Evolutionary conservation across 78 protist genomes (phyloP), one percentile per base, ranked within the genome.

Genomic region (Monosiga brevicollis): DNA sequence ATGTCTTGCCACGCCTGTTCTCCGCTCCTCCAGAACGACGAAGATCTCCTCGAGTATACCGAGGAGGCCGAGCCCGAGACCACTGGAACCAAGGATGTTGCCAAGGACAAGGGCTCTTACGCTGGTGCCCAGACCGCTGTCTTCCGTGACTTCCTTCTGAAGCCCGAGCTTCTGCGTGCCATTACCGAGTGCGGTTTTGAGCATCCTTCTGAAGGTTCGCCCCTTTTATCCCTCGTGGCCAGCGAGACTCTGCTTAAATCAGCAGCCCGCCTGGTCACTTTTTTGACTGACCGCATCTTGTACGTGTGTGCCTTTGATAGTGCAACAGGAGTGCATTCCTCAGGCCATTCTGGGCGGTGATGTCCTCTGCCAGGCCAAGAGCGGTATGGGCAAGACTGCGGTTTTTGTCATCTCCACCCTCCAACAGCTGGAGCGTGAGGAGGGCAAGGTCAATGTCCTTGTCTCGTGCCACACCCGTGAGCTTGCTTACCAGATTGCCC

Each of bases 331-430:
- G 81, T 86, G 93, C 84, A 95, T 98, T 80, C 99, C 99, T 39
- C 95, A 96, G 82, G 99, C 99, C 15, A 87, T 95, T 36, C 82
- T 95, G 22, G 99, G 99, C 36, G 35, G 72, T 11, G 99, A 98
- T 83, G 76, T 98, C 23, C 71, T 98, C 35, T 95, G 98, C 81
- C 99, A 97, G 89, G 99, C 98, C 74, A 93, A 94, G 90, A 71
- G 94, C 1, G 99, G 99, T 38, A 98, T 97, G 99, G 99, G 99
- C 73, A 98, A 98, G 93, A 98, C 99, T 26, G 99, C 99, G 32
- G 99, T 98, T 42, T 98, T 97, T 79, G 99, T 97, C 37, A 71
- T 97, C n/a, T 75, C 97, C 42, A 87, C 90, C 39, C 90, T 98
- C 29, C 96, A 98, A 73, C 96, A 90, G 87, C 77, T 96, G 39